Base-by-base conservation (phyloP, 441 rosid species). In the Kokia cookei region DNA sequence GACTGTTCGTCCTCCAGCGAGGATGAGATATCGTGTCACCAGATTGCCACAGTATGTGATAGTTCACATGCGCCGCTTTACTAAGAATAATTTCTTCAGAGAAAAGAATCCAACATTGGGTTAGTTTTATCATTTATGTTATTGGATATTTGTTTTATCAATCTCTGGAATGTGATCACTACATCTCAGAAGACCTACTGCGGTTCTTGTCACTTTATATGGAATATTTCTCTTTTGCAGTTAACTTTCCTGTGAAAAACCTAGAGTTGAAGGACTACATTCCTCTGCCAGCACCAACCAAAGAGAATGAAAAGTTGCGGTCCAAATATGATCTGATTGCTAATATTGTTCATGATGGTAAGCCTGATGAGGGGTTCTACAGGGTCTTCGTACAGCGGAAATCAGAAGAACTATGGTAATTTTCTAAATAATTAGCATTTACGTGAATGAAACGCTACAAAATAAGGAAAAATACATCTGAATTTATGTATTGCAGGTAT, bases 51-150 rank as follows among this genome's bases (percentile, higher is more conserved):
- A 78, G 51, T 95, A 95, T 81, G 69, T 95, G 75, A 86, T 95
- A 15, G 89, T 91, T 77, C 99, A 93, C 79, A 89, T 93, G 99
- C 87, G 88, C 43, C 92, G 99, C 43, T 95, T 95, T 80, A 93
- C 92, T 22, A 91, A 87, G 88, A 95, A 90, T 78, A 91, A 93
- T 79, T 95, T 95, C 75, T 95, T 95, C 76, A 90, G 88, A 68
- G 99, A 93, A 84, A 95, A 95, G 87, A 95, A 95, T 66, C 96
- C 97, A 17, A 95, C 98, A 12, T 66, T 93, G 63, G 98, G 99
- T 93, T 55, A 84, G 87, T 59, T 69, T 19, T 51, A 50, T 50
- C 19, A 50, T 15, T 50, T 13, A 57, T 19, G 15, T 35, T 64
- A 14, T 35, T 65, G 72, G 13, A 77, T 50, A 14, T 71, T 24